Conservation (phyloP, 1,284 basidiomycete species). For the Leccinum huronense region DNA sequence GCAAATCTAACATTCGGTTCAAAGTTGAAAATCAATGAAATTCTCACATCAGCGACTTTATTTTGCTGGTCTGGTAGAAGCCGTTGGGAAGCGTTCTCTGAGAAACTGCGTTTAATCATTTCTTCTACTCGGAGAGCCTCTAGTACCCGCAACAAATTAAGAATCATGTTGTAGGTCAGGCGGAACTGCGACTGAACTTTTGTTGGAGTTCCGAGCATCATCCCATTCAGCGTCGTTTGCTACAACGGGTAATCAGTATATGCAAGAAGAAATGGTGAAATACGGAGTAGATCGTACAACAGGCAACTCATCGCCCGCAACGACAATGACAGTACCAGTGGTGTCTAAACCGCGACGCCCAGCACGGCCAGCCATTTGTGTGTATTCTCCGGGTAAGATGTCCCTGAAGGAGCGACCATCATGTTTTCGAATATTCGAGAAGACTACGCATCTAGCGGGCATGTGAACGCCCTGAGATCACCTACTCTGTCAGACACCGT, state of each 20-base stretch:
- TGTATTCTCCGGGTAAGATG: slow-evolving; percentile 89
- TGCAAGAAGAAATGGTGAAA: slow-evolving; percentile 8
- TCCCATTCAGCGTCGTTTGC: slow-evolving; percentile 75
- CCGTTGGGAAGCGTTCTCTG: slow-evolving; percentile 94
- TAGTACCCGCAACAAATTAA: slow-evolving; percentile 87
- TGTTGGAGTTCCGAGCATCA: slow-evolving; percentile 92
- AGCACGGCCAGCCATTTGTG: slow-evolving; percentile 98
- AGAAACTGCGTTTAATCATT: slow-evolving; percentile 99
- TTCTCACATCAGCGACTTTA: slow-evolving; percentile 72
- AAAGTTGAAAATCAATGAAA: background rate
- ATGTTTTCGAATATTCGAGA: slow-evolving; percentile 94
- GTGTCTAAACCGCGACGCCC: slow-evolving; percentile 94
- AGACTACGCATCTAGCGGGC: slow-evolving; percentile 97
- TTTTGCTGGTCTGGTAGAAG: slow-evolving; percentile 92
- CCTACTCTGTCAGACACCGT: slow-evolving; percentile 9
- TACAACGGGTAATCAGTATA: slow-evolving; percentile 34
- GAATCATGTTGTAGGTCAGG: slow-evolving; percentile 99
- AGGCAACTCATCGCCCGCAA: slow-evolving; percentile 82
- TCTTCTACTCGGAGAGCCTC: slow-evolving; percentile 97
- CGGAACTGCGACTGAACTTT: slow-evolving; percentile 97
- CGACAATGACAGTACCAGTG: slow-evolving; percentile 94
- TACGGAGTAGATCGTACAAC: slow-evolving; percentile 57
- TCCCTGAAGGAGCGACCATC: slow-evolving; percentile 93
- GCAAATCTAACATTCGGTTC: slow-evolving; percentile 2
- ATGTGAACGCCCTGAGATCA: slow-evolving; percentile 89